phyloP scores from a whole-genome alignment of 2,329 filamentous ascomycete genomes.

The Fusarium agapanthi region DNA sequence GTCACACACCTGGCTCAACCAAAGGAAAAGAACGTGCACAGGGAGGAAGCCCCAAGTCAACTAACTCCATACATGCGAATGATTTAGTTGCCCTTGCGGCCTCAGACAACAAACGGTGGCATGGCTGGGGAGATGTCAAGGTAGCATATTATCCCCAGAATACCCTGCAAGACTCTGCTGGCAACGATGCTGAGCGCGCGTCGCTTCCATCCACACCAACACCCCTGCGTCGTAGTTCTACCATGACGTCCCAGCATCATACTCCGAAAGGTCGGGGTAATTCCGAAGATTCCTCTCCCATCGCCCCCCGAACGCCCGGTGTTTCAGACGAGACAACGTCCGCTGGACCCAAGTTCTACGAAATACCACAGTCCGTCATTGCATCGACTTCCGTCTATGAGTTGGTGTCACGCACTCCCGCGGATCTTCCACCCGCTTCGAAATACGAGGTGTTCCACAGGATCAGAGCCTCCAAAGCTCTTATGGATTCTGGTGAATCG shows the following conservation, averaged over 20 bases:
- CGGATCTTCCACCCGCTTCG: slow-evolving; percentile 74
- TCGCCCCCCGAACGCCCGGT: slow-evolving; percentile 54
- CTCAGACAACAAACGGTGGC: slow-evolving; percentile 67
- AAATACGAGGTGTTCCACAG: slow-evolving; percentile 89
- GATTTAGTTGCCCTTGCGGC: slow-evolving; percentile 82
- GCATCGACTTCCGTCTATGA: slow-evolving; percentile 63
- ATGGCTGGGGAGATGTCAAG: slow-evolving; percentile 82
- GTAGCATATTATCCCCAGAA: slow-evolving; percentile 77
- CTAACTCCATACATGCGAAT: slow-evolving; percentile 76
- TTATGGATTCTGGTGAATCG: slow-evolving; percentile 70
- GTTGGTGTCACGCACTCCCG: slow-evolving; percentile 63
- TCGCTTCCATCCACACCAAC: slow-evolving; percentile 76
- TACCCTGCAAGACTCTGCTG: slow-evolving; percentile 36
- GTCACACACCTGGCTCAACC: slow-evolving; percentile 62
- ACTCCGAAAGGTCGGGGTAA: slow-evolving; percentile 52
- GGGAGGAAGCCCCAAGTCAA: slow-evolving; percentile 53
- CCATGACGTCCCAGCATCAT: slow-evolving; percentile 55
- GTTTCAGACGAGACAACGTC: slow-evolving; percentile 46
- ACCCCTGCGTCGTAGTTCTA: slow-evolving; percentile 74
- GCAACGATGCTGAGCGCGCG: slow-evolving; percentile 45
- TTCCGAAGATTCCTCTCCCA: slow-evolving; percentile 59
- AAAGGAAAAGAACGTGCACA: slow-evolving; percentile 80
- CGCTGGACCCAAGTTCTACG: slow-evolving; percentile 66
- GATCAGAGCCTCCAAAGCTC: slow-evolving; percentile 82
- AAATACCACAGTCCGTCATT: slow-evolving; percentile 68